Evolutionary conservation across 2,329 filamentous ascomycete species (phyloP).

Genomic region (Beauveria pseudobassiana): DNA sequence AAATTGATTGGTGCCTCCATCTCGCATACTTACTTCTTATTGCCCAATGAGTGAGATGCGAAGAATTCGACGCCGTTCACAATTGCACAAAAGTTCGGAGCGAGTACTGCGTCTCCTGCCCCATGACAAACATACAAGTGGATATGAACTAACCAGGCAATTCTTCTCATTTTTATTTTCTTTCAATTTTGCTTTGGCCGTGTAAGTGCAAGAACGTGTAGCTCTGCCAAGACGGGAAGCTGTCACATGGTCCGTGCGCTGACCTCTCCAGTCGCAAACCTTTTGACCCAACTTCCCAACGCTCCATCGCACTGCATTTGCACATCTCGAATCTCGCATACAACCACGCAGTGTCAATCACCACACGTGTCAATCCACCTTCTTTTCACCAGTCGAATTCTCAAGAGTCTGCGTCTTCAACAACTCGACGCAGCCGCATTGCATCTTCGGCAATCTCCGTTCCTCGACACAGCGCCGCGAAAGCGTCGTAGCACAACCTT

Average conservation of each 20-base stretch:
- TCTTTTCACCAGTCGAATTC: neutral
- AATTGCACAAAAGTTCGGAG: too few relatives aligned
- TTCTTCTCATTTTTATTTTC: too few relatives aligned
- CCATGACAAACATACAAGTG: too few relatives aligned
- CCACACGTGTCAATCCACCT: neutral
- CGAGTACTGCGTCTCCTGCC: too few relatives aligned
- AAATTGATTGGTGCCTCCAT: neutral
- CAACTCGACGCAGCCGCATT: neutral
- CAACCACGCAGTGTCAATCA: too few relatives aligned
- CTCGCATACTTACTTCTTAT: neutral
- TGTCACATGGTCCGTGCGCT: constrained; percentile 3
- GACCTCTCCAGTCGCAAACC: neutral
- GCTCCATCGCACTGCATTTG: neutral
- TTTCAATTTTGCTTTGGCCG: too few relatives aligned
- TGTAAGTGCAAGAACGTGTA: neutral
- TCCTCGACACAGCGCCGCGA: neutral
- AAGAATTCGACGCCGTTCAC: too few relatives aligned
- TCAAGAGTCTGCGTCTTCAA: too few relatives aligned
- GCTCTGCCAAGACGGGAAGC: neutral
- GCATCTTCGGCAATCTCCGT: neutral
- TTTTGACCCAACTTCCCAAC: neutral
- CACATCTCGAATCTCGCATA: neutral
- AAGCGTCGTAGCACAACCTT: neutral
- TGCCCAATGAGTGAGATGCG: too few relatives aligned
- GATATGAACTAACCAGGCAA: too few relatives aligned